Evolutionary conservation across 371 early-diverging fungal species (phyloP), one percentile per base, ranked within the genome.

Genomic region (Mortierella sp.): DNA sequence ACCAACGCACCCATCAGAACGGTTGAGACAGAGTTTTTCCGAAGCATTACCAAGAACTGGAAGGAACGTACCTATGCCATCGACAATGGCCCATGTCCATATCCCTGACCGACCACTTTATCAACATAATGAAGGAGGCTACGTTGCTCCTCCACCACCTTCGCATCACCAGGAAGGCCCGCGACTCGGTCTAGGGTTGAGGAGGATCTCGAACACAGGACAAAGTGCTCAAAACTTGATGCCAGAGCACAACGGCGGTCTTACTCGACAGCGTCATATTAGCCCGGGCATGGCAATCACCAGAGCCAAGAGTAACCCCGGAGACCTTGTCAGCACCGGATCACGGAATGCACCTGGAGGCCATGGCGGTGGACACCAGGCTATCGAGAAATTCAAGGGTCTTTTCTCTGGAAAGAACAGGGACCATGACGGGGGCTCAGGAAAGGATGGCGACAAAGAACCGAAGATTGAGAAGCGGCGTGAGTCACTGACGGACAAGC

Each of bases 261-360:
- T 72, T 3, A 21, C 78, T 14, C 45, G 38, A 6, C 75, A 72
- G 42, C 80, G 78, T 0, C 63, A 82, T 4, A 14, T 45, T 19
- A 80, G 76, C 16, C 28, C 50, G 1, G 77, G 84, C 24, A 80
- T 82, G 78, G 80, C 83, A 4, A 86, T 86, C 28, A 50, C 73
- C 6, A 77, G 87, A 34, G 78, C 87, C 7, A 86, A 86, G 72
- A 86, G 87, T 50, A 86, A 82, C 28, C 87, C 87, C 0, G 87
- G 83, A n/a, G 87, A 78, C 7, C 42, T 86, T 10, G 60, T 74
- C 14, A 63, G 54, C 24, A 58, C 52, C n/a, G 73, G 77, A 55
- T 19, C 58, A 42, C 76, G 78, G 73, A 74, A 74, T 52, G 74
- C 47, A 63, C 48, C 79, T 50, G 72, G 74, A 7, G 55, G 72